A percentile compares a stretch with the other conserved stretches of the same genome.
Evolutionary conservation across 2,329 filamentous ascomycete species (phyloP).

Genomic region (Knoxdaviesia proteae): DNA sequence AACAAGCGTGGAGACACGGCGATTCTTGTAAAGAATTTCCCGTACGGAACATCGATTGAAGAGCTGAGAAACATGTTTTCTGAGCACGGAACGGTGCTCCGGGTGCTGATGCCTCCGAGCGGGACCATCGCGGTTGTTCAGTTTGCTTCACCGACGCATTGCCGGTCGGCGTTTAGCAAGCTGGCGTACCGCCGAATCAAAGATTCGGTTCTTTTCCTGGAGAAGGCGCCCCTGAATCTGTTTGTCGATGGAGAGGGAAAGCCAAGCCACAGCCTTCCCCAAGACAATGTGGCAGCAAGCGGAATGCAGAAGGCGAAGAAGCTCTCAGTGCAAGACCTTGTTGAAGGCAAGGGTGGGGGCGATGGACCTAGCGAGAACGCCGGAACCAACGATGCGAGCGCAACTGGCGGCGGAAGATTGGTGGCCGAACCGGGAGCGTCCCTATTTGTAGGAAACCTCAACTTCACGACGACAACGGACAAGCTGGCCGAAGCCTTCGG

Average conservation of each 20-base stretch:
- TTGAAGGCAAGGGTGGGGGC: constrained; percentile 21
- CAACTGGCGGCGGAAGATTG: constrained; percentile 15
- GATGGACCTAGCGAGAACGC: constrained; percentile 17
- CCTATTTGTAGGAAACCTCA: constrained; percentile 82
- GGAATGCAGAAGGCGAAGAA: constrained; percentile 21
- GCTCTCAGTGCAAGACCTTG: constrained; percentile 45
- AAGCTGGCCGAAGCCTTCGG: constrained; percentile 59
- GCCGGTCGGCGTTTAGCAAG: constrained; percentile 62
- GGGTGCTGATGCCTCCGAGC: constrained; percentile 76
- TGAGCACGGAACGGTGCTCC: constrained; percentile 61
- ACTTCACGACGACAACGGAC: constrained; percentile 69
- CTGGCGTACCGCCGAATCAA: constrained; percentile 81
- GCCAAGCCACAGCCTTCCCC: constrained; percentile 7
- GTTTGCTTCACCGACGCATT: constrained; percentile 59
- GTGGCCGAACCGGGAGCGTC: constrained; percentile 26
- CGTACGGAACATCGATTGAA: constrained; percentile 58
- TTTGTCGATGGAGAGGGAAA: constrained; percentile 23
- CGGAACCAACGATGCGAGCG: constrained; percentile 31
- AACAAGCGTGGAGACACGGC: constrained; percentile 66
- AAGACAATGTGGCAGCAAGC: constrained; percentile 10
- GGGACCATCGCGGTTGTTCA: constrained; percentile 90
- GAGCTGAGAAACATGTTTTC: constrained; percentile 68
- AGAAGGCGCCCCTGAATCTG: constrained; percentile 75
- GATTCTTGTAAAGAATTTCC: constrained; percentile 89
- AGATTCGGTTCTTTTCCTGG: constrained; percentile 76